A percentile compares a stretch with the other conserved stretches of the same genome.
Evolutionary conservation across 2,329 filamentous ascomycete species (phyloP).

Genomic region (Biscogniauxia sp.): DNA sequence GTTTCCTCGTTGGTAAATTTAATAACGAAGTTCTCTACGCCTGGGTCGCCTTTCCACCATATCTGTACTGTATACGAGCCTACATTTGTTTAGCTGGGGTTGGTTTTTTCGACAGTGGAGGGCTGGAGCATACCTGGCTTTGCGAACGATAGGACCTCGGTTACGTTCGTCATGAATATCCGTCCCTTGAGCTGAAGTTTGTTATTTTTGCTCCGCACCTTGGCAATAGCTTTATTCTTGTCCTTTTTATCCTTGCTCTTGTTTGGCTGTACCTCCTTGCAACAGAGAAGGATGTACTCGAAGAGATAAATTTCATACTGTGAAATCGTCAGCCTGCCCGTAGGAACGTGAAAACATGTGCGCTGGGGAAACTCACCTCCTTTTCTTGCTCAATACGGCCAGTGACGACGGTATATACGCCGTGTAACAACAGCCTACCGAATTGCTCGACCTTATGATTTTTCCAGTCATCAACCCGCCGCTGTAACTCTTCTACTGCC

Average conservation of each 20-base stretch:
- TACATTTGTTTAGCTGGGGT: slow-evolving; percentile 34
- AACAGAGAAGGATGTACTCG: slow-evolving; percentile 90
- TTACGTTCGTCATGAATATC: slow-evolving; percentile 99
- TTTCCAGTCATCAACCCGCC: slow-evolving; percentile 95
- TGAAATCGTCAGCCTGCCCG: slow-evolving; percentile 19
- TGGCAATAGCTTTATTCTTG: slow-evolving; percentile 58
- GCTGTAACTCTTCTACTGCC: slow-evolving; percentile 76
- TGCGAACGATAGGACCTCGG: slow-evolving; percentile 81
- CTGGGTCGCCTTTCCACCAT: slow-evolving; percentile 96
- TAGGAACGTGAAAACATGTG: slow-evolving; percentile 2
- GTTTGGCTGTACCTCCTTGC: slow-evolving; percentile 87
- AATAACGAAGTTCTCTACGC: slow-evolving; percentile 94
- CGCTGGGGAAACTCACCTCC: slow-evolving; percentile 60
- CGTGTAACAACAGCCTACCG: slow-evolving; percentile 82
- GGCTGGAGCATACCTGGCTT: slow-evolving; percentile 71
- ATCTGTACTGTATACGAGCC: slow-evolving; percentile 95
- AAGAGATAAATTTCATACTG: slow-evolving; percentile 98
- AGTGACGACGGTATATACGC: slow-evolving; percentile 88
- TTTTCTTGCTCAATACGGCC: slow-evolving; percentile 86
- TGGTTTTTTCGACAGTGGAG: slow-evolving; percentile 1
- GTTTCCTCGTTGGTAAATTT: slow-evolving; percentile 87
- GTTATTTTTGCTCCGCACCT: slow-evolving; percentile 62
- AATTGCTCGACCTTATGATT: slow-evolving; percentile 88
- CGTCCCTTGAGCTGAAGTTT: slow-evolving; percentile 94
- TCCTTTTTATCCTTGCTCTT: slow-evolving; percentile 79